A percentile compares a stretch with the other conserved stretches of the same genome.
These are phyloP conservation scores for Penicillium sp. DNA, from an alignment of 2,329 filamentous ascomycete species.

Conservation along the genomic window DNA sequence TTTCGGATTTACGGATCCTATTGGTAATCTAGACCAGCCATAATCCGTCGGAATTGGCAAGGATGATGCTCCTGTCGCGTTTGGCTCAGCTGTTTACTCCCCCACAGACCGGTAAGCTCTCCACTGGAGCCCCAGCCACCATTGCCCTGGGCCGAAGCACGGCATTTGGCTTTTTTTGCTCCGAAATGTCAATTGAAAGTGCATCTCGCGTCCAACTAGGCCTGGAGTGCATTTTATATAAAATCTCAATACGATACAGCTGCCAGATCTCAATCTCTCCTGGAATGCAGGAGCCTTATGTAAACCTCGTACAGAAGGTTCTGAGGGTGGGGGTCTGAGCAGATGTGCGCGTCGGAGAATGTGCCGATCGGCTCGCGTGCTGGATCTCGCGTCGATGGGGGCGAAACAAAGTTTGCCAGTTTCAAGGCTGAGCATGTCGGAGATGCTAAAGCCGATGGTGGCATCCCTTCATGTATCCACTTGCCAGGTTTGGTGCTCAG, in stretches of 20 bases:
- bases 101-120: neutral
- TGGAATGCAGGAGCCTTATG: slow-evolving; percentile 18
- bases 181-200: neutral
- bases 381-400: slow-evolving; percentile 7
- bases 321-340: slow-evolving; percentile 10
- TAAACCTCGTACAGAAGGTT: slow-evolving; percentile 10
- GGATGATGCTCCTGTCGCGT: neutral
- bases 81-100: neutral
- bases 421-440: slow-evolving; percentile 8
- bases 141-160: neutral
- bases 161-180: neutral
- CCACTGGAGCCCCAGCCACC: slow-evolving; percentile 3
- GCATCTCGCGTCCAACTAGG: neutral
- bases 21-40: slow-evolving; percentile 12
- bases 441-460: neutral
- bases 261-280: slow-evolving; percentile 5
- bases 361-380: slow-evolving; percentile 17
- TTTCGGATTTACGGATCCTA: slow-evolving; percentile 25
- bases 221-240: neutral
- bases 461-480: slow-evolving; percentile 7
- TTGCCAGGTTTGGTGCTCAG: slow-evolving; percentile 10
- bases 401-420: slow-evolving; percentile 6
- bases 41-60: slow-evolving; percentile 5
- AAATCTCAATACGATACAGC: neutral
- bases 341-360: slow-evolving; percentile 8